These are phyloP conservation scores for Dunaliella primolecta DNA, from an alignment of 139 green algal genomes.

Conservation along the genomic window DNA sequence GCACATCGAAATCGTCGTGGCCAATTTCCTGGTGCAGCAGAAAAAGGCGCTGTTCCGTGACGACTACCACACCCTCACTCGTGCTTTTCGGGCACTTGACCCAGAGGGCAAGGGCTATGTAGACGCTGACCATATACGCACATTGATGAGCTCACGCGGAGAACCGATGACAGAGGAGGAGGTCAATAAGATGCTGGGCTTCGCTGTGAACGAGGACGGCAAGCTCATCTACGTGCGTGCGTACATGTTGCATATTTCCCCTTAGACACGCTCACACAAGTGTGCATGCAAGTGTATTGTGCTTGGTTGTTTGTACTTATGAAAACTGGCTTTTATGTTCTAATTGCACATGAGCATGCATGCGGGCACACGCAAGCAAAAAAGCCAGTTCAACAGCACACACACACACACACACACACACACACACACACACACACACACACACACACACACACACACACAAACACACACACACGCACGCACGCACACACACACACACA, in stretches of 20 bases:
- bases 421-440: not conserved
- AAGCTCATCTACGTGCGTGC: conserved; percentile 29
- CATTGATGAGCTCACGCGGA: conserved; percentile 32
- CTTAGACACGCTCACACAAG: not conserved
- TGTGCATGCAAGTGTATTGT: not conserved
- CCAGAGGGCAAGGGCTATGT: conserved; percentile 52
- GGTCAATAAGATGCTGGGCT: conserved; percentile 42
- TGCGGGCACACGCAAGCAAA: not conserved
- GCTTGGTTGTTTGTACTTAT: too few relatives aligned
- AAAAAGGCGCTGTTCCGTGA: conserved; percentile 29
- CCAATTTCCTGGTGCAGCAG: conserved; percentile 26
- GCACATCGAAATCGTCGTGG: conserved; percentile 37
- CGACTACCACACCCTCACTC: conserved; percentile 52
- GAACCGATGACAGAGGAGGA: conserved; percentile 46
- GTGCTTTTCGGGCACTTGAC: conserved; percentile 55
- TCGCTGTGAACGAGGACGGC: conserved; percentile 29
- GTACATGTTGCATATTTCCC: not conserved
- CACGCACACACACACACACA: not conserved
- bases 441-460: too few relatives aligned
- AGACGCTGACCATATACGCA: conserved; percentile 34
- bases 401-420: not conserved
- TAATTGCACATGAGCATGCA: not conserved
- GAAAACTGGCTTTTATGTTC: not conserved
- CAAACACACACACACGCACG: not conserved
- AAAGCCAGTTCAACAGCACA: not conserved